Evolutionary conservation across 495 filamentous ascomycete genomes (phyloP).

Genomic region (Letharia lupina): DNA sequence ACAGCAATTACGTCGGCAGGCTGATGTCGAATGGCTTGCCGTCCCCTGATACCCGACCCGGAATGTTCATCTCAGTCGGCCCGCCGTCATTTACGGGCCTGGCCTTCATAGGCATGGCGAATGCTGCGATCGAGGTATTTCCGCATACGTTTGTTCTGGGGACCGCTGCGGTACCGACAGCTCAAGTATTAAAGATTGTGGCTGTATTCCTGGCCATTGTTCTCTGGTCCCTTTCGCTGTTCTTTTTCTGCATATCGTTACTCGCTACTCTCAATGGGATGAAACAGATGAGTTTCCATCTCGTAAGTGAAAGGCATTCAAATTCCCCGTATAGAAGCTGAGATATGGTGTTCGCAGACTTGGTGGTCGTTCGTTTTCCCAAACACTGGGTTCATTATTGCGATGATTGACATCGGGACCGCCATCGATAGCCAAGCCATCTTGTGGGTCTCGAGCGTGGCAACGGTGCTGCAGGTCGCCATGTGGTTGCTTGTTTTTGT

Average conservation of each 20-base stretch:
- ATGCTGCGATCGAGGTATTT: slow-evolving; percentile 36
- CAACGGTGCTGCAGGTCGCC: slow-evolving; percentile 44
- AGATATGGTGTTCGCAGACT: slow-evolving; percentile 12
- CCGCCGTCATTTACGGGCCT: slow-evolving; percentile 62
- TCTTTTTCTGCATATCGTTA: slow-evolving; percentile 59
- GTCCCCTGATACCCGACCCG: slow-evolving; percentile 42
- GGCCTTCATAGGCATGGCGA: slow-evolving; percentile 57
- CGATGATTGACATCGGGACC: slow-evolving; percentile 40
- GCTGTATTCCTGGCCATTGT: slow-evolving; percentile 49
- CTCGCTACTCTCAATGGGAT: slow-evolving; percentile 45
- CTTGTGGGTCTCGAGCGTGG: slow-evolving; percentile 33
- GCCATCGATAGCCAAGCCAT: slow-evolving; percentile 35
- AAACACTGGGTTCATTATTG: slow-evolving; percentile 41
- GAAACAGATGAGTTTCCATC: slow-evolving; percentile 42
- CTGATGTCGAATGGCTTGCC: slow-evolving; percentile 53
- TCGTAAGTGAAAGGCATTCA: slow-evolving; percentile 15
- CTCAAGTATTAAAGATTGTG: slow-evolving; percentile 39
- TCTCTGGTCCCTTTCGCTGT: slow-evolving; percentile 61
- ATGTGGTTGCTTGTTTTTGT: slow-evolving; percentile 52
- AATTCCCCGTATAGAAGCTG: neutral
- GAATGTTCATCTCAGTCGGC: slow-evolving; percentile 67
- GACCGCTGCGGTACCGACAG: slow-evolving; percentile 24
- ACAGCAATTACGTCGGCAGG: slow-evolving; percentile 46
- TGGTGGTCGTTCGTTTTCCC: slow-evolving; percentile 48
- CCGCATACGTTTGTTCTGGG: slow-evolving; percentile 26